These are phyloP conservation scores for Isatis tinctoria DNA, from an alignment of 345 rosid species.

Conservation along the genomic window DNA sequence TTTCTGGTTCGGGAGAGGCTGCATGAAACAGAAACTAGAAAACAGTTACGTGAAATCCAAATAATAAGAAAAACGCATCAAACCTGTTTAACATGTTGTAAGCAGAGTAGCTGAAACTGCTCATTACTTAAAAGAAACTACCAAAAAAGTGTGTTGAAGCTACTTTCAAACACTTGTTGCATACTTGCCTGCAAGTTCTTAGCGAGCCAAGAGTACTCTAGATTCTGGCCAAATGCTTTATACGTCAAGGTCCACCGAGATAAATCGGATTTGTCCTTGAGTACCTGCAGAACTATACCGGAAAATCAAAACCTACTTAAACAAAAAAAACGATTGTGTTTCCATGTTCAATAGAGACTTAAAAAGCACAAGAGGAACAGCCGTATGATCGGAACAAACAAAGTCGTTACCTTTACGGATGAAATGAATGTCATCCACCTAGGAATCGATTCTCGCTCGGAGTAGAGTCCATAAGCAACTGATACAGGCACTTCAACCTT, in stretches of 20 bases:
- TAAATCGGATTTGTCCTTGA: conserved; percentile 71
- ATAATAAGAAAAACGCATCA: neutral
- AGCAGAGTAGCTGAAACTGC: no score
- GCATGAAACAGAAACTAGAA: conserved; percentile 24
- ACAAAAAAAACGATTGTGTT: neutral
- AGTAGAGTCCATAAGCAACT: conserved; percentile 65
- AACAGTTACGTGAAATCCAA: neutral
- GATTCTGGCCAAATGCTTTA: conserved; percentile 74
- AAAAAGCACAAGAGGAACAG: neutral
- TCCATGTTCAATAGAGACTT: neutral
- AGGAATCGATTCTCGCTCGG: conserved; percentile 80
- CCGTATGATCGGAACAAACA: neutral
- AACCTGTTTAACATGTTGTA: neutral
- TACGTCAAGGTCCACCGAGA: conserved; percentile 80
- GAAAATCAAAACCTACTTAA: neutral
- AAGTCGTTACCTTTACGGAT: conserved; percentile 54
- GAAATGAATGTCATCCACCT: conserved; percentile 95
- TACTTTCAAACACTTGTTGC: neutral
- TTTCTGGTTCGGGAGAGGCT: conserved; percentile 88
- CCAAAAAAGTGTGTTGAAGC: neutral
- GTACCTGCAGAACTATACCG: conserved; percentile 36
- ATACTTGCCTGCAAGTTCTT: conserved; percentile 75
- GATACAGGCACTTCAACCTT: conserved; percentile 72
- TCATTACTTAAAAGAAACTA: neutral
- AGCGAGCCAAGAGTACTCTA: conserved; percentile 93